A percentile compares a stretch with the other conserved stretches of the same genome.
Evolutionary conservation across 2,329 filamentous ascomycete species (phyloP).

Genomic region (Botrytis sinoallii): DNA sequence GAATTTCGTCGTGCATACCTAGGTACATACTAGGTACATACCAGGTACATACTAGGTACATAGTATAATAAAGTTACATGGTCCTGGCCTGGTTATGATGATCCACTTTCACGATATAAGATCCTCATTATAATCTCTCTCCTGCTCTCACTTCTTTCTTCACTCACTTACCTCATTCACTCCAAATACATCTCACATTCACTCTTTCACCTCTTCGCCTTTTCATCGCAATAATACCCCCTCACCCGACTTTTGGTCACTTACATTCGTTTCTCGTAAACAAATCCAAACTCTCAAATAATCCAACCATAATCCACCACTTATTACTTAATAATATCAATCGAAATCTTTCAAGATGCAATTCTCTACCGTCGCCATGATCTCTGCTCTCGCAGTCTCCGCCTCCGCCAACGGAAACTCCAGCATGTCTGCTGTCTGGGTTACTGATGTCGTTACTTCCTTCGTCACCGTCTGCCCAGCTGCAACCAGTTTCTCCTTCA

Average conservation of each 20-base stretch:
- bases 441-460: slow-evolving; percentile 48
- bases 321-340: slow-evolving; percentile 32
- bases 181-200: neutral
- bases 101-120: slow-evolving; percentile 11
- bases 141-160: neutral
- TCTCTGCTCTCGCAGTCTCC: slow-evolving; percentile 36
- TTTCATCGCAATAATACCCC: neutral
- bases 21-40: too few relatives aligned
- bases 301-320: slow-evolving; percentile 21
- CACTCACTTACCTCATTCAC: neutral
- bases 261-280: slow-evolving; percentile 12
- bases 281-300: slow-evolving; percentile 16
- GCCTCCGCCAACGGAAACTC: slow-evolving; percentile 31
- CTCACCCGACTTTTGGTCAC: slow-evolving; percentile 11
- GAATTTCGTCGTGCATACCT: neutral
- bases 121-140: slow-evolving; percentile 10
- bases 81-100: neutral
- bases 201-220: neutral
- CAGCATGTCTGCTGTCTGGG: slow-evolving; percentile 42
- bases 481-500: slow-evolving; percentile 47
- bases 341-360: slow-evolving; percentile 40
- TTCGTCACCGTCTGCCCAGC: slow-evolving; percentile 52
- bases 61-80: neutral
- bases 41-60: too few relatives aligned
- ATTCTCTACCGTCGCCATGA: slow-evolving; percentile 38